Percentiles rank a stretch among this genome's conserved stretches.
Conservation (phyloP, 1,284 basidiomycete genomes). For the Cutaneotrichosporon sp. region DNA sequence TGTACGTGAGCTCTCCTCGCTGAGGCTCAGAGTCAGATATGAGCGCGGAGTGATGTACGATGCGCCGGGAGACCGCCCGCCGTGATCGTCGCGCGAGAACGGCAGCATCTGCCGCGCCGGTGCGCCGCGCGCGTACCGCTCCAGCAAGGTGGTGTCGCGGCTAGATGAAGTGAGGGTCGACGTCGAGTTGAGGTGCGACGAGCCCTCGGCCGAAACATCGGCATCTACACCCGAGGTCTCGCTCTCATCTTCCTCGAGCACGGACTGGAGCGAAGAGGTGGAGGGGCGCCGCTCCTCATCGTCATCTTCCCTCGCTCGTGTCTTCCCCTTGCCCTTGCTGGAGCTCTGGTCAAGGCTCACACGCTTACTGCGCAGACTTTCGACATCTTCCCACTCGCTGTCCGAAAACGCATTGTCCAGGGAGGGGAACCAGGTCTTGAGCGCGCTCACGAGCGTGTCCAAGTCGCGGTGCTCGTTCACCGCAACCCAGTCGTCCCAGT, state of each 20-base stretch:
- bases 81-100: not conserved
- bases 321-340: not conserved
- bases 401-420: not conserved
- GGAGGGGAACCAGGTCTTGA: not conserved
- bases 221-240: not conserved
- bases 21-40: not conserved
- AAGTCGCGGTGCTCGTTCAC: not conserved
- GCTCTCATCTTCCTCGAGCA: not conserved
- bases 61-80: not conserved
- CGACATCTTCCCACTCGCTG: not conserved
- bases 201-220: not conserved
- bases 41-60: not conserved
- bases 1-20: not conserved
- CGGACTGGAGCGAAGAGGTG: not conserved
- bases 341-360: not conserved
- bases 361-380: not conserved
- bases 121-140: not conserved
- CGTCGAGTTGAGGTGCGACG: not conserved
- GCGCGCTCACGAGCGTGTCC: not conserved
- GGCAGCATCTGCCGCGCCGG: not conserved
- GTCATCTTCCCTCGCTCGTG: not conserved
- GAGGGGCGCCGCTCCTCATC: not conserved
- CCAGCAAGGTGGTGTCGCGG: not conserved
- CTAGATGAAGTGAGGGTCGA: not conserved
- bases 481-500: conserved; percentile 3